Evolutionary conservation across 495 filamentous ascomycete genomes (phyloP).

Genomic region (Acidomyces sp.): DNA sequence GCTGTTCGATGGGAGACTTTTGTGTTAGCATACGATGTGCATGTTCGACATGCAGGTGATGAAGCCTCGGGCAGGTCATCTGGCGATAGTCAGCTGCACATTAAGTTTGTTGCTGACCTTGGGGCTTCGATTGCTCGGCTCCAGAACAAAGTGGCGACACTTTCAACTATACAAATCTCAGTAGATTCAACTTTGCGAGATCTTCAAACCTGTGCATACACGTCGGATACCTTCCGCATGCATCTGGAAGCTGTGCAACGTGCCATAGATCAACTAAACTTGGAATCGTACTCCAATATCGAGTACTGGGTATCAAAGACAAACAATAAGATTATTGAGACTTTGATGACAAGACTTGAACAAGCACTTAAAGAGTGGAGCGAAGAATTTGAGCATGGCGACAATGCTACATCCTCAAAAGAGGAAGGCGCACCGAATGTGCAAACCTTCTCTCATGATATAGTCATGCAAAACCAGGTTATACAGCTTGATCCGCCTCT

Average conservation of each 20-base stretch:
- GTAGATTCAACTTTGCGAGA: constrained; percentile 72
- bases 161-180: constrained; percentile 65
- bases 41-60: constrained; percentile 53
- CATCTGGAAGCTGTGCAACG: constrained; percentile 75
- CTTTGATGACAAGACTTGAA: constrained; percentile 61
- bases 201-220: constrained; percentile 75
- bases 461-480: constrained; percentile 91
- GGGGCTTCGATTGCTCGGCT: constrained; percentile 69
- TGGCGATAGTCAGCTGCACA: constrained; percentile 75
- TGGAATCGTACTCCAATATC: constrained; percentile 90
- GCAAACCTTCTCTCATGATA: constrained; percentile 67
- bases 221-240: constrained; percentile 56
- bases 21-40: constrained; percentile 87
- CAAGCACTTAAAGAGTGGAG: constrained; percentile 78
- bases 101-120: constrained; percentile 91
- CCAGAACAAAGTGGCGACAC: constrained; percentile 66
- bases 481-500: constrained; percentile 90
- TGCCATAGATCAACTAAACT: constrained; percentile 84
- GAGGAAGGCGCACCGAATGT: constrained; percentile 41
- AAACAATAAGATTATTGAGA: constrained; percentile 68
- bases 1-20: constrained; percentile 93
- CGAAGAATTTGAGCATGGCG: constrained; percentile 45
- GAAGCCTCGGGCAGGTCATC: constrained; percentile 25
- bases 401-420: constrained; percentile 29
- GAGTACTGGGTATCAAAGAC: constrained; percentile 72